Percentiles rank a stretch among this genome's conserved stretches.
Evolutionary conservation across 257 asterid species (phyloP).

Genomic region (Echium plantagineum): DNA sequence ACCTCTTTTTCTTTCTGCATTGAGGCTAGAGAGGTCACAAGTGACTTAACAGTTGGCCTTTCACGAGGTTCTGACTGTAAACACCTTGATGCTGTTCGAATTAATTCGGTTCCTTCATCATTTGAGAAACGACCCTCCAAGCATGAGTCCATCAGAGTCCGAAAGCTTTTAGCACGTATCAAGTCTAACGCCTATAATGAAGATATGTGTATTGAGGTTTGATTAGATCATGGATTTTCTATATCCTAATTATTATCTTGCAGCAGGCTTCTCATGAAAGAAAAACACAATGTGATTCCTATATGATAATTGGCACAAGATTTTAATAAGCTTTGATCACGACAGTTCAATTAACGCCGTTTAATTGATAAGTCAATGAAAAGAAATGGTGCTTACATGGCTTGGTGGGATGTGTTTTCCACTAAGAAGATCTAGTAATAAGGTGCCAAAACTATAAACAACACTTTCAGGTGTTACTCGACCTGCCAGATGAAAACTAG

Average conservation of each 20-base stretch:
- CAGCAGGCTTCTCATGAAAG: no score
- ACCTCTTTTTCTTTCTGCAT: constrained; percentile 35
- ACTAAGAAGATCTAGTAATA: constrained; percentile 42
- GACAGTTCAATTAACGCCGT: not conserved
- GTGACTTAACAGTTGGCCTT: constrained; percentile 31
- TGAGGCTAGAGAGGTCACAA: constrained; percentile 26
- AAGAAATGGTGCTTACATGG: constrained; percentile 22
- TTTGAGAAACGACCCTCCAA: constrained; percentile 37
- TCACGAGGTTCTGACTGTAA: constrained; percentile 39
- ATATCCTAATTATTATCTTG: no score
- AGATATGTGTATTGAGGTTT: not conserved
- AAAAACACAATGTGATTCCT: no score
- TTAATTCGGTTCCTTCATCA: constrained; percentile 31
- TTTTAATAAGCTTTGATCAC: not conserved
- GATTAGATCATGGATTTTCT: not conserved
- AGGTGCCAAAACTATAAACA: constrained; percentile 41
- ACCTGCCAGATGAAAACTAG: constrained; percentile 23
- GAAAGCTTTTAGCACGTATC: constrained; percentile 31
- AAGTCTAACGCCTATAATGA: constrained; percentile 37
- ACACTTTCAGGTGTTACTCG: constrained; percentile 34
- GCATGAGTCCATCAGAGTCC: constrained; percentile 36
- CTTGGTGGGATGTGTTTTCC: constrained; percentile 47
- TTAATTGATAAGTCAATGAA: not conserved
- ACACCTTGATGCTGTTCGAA: constrained; percentile 31
- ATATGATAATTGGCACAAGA: not conserved